Conservation (phyloP, 78 protist genomes). For the Diacronema lutheri region DNA sequence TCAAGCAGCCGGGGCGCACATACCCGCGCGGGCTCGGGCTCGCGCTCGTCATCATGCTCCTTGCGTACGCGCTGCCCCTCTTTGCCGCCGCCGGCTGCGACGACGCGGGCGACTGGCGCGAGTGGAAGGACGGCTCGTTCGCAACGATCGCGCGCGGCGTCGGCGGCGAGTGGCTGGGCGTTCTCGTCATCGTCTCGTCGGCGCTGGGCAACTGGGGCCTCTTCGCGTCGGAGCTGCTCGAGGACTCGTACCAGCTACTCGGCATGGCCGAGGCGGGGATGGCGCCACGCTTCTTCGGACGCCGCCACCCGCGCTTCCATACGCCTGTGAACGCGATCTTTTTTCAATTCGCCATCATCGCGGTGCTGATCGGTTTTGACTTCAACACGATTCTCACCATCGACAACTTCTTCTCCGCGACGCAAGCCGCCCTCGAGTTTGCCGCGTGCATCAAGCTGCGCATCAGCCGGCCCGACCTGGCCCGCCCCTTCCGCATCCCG, state of each 20-base stretch:
- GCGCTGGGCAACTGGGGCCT: conserved; percentile 28
- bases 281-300: not conserved
- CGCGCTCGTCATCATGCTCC: not conserved
- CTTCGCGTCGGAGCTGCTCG: conserved; percentile 24
- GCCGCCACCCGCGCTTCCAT: not conserved
- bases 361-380: not conserved
- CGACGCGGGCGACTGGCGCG: not conserved
- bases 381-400: not conserved
- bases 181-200: not conserved
- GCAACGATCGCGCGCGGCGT: not conserved
- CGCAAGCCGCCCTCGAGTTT: conserved; percentile 9
- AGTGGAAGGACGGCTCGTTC: conserved; percentile 27
- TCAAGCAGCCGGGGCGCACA: not conserved
- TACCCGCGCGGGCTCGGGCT: not conserved
- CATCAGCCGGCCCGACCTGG: not conserved
- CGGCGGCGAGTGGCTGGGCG: conserved; percentile 23
- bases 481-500: conserved; percentile 12
- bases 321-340: conserved; percentile 18
- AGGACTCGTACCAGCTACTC: conserved; percentile 31
- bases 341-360: not conserved
- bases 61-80: not conserved
- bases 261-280: conserved; percentile 38
- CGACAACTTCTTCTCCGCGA: conserved; percentile 26
- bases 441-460: conserved; percentile 23
- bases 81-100: not conserved